Evolutionary conservation across 805 yeast species (phyloP), one percentile per base, ranked within the genome.

Genomic region (Ogataea pini): DNA sequence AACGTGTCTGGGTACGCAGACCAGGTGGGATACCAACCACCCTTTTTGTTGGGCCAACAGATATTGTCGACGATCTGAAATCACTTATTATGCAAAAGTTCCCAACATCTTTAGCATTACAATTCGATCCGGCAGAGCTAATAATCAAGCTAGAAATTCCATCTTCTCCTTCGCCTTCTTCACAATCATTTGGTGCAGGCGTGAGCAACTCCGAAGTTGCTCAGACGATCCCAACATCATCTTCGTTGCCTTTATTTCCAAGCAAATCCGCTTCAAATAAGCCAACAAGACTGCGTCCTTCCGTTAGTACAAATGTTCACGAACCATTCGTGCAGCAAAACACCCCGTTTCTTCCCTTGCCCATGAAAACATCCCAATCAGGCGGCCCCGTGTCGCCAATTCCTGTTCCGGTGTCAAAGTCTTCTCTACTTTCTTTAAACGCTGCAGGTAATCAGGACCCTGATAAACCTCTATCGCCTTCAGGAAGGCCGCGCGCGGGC

Each of bases 21-120:
- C 68, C 71, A 0, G 65, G 68, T 18, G 80, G 80, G 1, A 75
- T 73, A 14, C 86, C 97, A 2, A 88, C 96, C 0, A 79, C 95
- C 1, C 67, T 91, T 6, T 62, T 73, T 49, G 85, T 87, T 16
- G 72, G 73, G 14, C 80, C 80, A 25, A 61, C 65, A 17, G 92
- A 87, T 60, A 75, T 90, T 1, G 77, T 91, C 4, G 98, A 91
- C 64, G 96, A 92, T 65, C 71, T 91, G 57, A 91, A 91, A 60
- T 69, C 75, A 9, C 75, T 80, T 50, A 75, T 91, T 1, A 65
- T 83, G 31, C 69, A 69, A 38, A 86, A 84, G 57, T 86, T 78
- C 63, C 86, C 95, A 46, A 81, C 85, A 50, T 76, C 88, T 2
- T 61, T 85, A 47, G 86, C 82, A 3, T 63, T 78, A 51, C 62